phyloP scores from a whole-genome alignment of 768 basidiomycete genomes.

The Rhodosporidiobolus sp. region DNA sequence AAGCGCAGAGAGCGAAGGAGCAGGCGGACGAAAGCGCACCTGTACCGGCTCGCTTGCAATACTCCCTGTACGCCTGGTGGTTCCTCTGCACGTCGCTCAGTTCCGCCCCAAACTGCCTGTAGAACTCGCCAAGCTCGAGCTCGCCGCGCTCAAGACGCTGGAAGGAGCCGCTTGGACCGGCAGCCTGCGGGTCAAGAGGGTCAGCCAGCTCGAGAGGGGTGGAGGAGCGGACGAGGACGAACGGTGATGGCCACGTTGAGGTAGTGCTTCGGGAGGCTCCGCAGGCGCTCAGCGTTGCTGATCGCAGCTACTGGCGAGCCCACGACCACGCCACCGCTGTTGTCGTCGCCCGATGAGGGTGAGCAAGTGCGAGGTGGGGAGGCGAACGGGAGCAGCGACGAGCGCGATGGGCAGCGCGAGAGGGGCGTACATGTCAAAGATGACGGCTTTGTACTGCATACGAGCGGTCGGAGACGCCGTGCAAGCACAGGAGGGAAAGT shows the following conservation, averaged over 20 bases:
- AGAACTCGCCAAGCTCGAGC: constrained; percentile 26
- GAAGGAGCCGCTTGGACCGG: constrained; percentile 27
- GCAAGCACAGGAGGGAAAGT: background rate
- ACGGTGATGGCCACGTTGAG: constrained; percentile 36
- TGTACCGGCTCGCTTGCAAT: constrained; percentile 12
- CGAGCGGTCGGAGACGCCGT: background rate
- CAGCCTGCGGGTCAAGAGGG: background rate
- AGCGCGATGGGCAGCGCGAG: background rate
- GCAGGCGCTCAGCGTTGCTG: constrained; percentile 2
- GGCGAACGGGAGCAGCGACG: background rate
- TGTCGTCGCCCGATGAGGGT: background rate
- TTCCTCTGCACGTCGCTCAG: constrained; percentile 15
- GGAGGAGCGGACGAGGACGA: background rate
- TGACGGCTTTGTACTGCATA: constrained; percentile 24
- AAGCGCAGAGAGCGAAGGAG: too few species aligned
- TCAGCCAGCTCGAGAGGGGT: background rate
- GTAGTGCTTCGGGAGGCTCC: constrained; percentile 25
- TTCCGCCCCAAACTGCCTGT: constrained; percentile 19
- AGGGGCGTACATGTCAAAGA: constrained; percentile 33
- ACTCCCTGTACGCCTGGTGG: constrained; percentile 20
- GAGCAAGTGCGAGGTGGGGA: background rate
- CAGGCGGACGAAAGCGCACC: background rate
- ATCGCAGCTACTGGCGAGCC: constrained; percentile 31
- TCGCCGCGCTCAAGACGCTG: constrained; percentile 33
- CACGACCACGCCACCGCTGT: constrained; percentile 35